Percentiles rank a stretch among this genome's conserved stretches.
Evolutionary conservation across 208 protist species (phyloP).

Genomic region (Tritrichomonas foetus): DNA sequence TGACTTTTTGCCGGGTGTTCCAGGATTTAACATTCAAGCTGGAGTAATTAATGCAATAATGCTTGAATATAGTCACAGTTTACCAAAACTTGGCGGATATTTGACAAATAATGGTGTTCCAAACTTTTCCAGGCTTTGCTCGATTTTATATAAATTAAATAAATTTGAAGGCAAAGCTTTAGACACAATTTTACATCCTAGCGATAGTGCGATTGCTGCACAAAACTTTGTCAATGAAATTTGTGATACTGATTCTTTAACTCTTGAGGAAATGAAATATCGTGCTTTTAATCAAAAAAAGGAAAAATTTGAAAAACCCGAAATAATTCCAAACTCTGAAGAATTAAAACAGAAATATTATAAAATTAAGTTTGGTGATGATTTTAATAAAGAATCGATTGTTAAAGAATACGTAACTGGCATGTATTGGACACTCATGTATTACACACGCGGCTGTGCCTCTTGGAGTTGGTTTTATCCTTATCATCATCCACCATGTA

Average conservation of each 20-base stretch:
- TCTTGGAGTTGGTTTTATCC: slow-evolving; percentile 95
- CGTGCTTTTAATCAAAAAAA: not conserved
- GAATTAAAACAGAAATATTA: not conserved
- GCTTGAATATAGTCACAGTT: slow-evolving; percentile 67
- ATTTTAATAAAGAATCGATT: not conserved
- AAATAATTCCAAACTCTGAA: not conserved
- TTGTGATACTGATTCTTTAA: not conserved
- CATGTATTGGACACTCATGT: slow-evolving; percentile 93
- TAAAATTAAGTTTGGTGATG: not conserved
- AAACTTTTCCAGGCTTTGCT: not conserved
- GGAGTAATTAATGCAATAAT: slow-evolving; percentile 75
- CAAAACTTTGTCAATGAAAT: not conserved
- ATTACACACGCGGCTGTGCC: slow-evolving; percentile 93
- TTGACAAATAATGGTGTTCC: slow-evolving; percentile 58
- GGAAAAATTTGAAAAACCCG: not conserved
- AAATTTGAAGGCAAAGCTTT: not conserved
- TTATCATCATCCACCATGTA: slow-evolving; percentile 95
- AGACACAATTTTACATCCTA: not conserved
- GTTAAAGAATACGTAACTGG: slow-evolving; percentile 79
- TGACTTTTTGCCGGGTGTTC: slow-evolving; percentile 93
- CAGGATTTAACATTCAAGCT: slow-evolving; percentile 82
- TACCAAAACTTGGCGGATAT: slow-evolving; percentile 68
- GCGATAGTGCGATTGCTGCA: not conserved
- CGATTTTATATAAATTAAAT: not conserved
- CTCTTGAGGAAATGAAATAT: not conserved